These are phyloP conservation scores for Mortierella sp. DNA, from an alignment of 371 early-diverging fungal genomes.

Conservation along the genomic window DNA sequence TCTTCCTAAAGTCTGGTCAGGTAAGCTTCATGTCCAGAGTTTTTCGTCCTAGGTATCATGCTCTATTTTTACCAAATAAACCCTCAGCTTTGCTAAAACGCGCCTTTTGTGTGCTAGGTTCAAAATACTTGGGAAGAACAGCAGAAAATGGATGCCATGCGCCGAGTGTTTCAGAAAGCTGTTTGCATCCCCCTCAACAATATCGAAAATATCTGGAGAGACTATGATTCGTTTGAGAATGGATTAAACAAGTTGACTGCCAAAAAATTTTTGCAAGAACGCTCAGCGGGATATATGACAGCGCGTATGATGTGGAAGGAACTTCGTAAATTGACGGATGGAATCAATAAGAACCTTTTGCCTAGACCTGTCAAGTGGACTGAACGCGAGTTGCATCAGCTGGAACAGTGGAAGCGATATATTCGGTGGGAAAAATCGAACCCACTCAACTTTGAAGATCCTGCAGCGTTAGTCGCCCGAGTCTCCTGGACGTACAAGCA, in stretches of 20 bases:
- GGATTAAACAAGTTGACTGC: constrained; percentile 87
- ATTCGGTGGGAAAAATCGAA: constrained; percentile 94
- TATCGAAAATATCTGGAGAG: constrained; percentile 94
- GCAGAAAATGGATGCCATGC: constrained; percentile 88
- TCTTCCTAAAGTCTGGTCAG: constrained; percentile 84
- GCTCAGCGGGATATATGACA: constrained; percentile 91
- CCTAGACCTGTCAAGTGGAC: constrained; percentile 90
- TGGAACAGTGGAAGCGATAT: constrained; percentile 86
- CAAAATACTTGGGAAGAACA: constrained; percentile 90
- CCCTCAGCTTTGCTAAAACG: neutral
- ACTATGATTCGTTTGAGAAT: constrained; percentile 95
- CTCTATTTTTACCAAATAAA: neutral
- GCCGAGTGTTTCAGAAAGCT: constrained; percentile 88
- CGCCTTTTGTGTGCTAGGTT: constrained; percentile 59
- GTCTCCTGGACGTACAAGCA: constrained; percentile 90
- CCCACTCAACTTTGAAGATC: constrained; percentile 85
- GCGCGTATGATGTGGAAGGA: constrained; percentile 90
- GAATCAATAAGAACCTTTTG: constrained; percentile 73
- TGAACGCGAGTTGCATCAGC: constrained; percentile 73
- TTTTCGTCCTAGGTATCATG: too few relatives aligned
- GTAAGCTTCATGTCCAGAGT: constrained; percentile 60
- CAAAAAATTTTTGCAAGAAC: constrained; percentile 88
- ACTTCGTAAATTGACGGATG: constrained; percentile 79
- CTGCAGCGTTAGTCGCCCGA: constrained; percentile 70
- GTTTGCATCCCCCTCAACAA: constrained; percentile 87